Base-by-base conservation (phyloP, 2,329 filamentous ascomycete species). In the Talaromyces sp. region DNA sequence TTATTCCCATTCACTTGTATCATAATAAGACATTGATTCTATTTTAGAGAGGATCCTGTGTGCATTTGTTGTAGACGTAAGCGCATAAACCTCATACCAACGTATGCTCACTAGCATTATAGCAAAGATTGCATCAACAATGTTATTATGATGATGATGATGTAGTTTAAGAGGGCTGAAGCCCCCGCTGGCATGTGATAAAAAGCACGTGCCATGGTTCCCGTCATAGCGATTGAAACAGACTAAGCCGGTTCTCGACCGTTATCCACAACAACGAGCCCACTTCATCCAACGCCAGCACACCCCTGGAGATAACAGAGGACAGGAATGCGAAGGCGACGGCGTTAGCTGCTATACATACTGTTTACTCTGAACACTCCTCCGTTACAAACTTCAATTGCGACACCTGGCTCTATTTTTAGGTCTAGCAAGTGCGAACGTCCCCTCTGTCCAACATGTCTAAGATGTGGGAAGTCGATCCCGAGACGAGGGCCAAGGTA, bases 401-500 rank as follows among this genome's bases (percentile, higher is more conserved):
- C 32, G 32, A 28, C 49, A 53, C 28, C 8, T 3, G 28, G 58
- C 44, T 25, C 44, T 49, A 42, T 27, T 39, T 59, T 15, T 15
- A 5, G 28, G 33, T 19, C 19, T 51, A 27, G 22, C 53, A 28
- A 52, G 44, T 22, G 15, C 27, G 55, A 27, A 53, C 52, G 10
- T 4, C 17, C 30, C 42, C 8, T 56, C 55, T 58, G 58, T 59
- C 63, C 63, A 65, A 36, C 10, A 77, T 77, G 76, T 78, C 86
- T 72, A 93, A 93, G 79, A 93, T 96, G 90, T 99, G 95, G 95
- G 95, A 99, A 81, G 92, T 99, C 67, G 95, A 99, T 78, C 95
- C 95, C 55, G 93, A 98, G 82, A 98, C 93, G 64, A 87, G 92
- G 79, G 92, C 90, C 73, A 98, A 98, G 87, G 93, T 96, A 80